phyloP scores from a whole-genome alignment of 352 stramenopile species.

The Sclerospora graminicola region DNA sequence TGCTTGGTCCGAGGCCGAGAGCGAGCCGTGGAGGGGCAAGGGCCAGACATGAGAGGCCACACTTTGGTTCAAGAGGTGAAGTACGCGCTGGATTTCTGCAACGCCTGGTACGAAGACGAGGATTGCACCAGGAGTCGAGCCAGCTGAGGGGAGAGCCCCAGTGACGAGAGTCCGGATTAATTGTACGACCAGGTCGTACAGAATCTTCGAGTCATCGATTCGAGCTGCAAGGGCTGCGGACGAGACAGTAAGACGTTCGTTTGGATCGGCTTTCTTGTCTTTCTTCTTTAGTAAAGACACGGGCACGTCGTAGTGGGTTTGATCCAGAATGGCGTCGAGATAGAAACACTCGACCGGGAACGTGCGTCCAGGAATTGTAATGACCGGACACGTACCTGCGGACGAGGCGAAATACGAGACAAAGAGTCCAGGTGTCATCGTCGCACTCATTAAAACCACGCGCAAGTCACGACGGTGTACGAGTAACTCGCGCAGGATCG shows the following conservation, averaged over 20 bases:
- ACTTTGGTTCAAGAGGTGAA: constrained; percentile 42
- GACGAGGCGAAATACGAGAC: constrained; percentile 78
- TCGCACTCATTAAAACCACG: constrained; percentile 96
- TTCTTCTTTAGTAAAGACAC: constrained; percentile 46
- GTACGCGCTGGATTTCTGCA: constrained; percentile 71
- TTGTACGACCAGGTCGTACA: constrained; percentile 89
- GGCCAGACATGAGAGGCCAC: constrained; percentile 39
- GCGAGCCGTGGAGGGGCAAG: constrained; percentile 63
- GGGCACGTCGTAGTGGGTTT: constrained; percentile 52
- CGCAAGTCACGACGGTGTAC: constrained; percentile 66
- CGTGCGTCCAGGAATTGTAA: constrained; percentile 81
- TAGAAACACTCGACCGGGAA: constrained; percentile 74
- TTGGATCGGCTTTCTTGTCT: constrained; percentile 14
- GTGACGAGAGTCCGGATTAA: constrained; percentile 69
- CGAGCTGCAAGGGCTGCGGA: constrained; percentile 45
- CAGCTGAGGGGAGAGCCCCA: constrained; percentile 8
- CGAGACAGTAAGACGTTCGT: no score
- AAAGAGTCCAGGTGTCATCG: constrained; percentile 88
- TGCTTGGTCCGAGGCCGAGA: constrained; percentile 62
- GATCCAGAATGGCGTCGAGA: constrained; percentile 61
- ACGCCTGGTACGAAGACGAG: constrained; percentile 78
- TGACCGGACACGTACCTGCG: constrained; percentile 37
- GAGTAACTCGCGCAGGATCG: constrained; percentile 83
- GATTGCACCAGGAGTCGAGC: constrained; percentile 41
- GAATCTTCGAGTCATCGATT: constrained; percentile 87